Percentiles rank a stretch among this genome's conserved stretches.
These are phyloP conservation scores for Yamadazyma atlantica DNA, from an alignment of 1,139 yeast genomes.

Conservation along the genomic window DNA sequence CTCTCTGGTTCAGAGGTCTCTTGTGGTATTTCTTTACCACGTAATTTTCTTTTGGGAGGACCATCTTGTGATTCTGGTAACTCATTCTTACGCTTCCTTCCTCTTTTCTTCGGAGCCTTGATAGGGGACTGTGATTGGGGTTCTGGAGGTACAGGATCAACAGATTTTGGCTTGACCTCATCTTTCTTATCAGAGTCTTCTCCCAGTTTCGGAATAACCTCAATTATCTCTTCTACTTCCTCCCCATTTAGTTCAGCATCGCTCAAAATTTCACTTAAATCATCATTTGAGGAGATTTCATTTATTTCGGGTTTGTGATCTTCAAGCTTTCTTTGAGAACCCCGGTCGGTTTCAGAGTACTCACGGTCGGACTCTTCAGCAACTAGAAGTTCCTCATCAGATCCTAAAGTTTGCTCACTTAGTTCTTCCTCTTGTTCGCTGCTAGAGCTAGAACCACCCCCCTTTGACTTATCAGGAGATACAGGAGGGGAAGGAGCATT, in stretches of 20 bases:
- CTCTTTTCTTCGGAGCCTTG: not conserved
- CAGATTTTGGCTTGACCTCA: no score
- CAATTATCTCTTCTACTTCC: no score
- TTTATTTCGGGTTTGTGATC: not conserved
- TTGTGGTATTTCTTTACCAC: constrained; percentile 20
- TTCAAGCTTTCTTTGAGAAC: not conserved
- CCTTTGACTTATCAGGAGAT: no score
- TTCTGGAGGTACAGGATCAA: no score
- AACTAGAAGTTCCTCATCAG: constrained; percentile 2
- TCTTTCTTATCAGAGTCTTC: no score
- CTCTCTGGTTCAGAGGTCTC: not conserved
- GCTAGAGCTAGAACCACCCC: no score
- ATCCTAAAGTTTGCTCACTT: not conserved
- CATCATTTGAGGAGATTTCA: no score
- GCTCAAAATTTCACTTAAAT: not conserved
- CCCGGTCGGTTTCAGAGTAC: constrained; percentile 1
- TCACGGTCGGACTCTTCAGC: constrained; percentile 7
- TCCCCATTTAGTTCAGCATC: no score
- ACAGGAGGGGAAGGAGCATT: not conserved
- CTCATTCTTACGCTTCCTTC: constrained; percentile 1
- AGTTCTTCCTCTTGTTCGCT: not conserved
- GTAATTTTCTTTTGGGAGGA: not conserved
- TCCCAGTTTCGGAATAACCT: no score
- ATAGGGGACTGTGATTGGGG: not conserved
- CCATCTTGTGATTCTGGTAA: not conserved